Conservation (phyloP, 176 grass and related monocot genomes). For the Musa troglodytarum region DNA sequence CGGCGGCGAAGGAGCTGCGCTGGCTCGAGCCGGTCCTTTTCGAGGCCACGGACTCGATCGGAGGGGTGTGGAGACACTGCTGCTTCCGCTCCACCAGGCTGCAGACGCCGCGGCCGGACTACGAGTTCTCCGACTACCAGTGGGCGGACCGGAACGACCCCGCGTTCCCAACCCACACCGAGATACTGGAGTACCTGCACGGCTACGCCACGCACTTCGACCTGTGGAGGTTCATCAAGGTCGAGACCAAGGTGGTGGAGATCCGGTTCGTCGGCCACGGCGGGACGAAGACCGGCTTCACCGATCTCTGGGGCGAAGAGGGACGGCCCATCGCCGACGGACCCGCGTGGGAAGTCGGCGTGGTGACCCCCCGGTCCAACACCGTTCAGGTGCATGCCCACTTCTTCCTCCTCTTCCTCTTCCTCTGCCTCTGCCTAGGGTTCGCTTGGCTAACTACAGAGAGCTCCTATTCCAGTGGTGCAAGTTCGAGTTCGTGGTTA, state of each 20-base stretch:
- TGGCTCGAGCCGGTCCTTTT: constrained; percentile 62
- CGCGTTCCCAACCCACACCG: constrained; percentile 59
- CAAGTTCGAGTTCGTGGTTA: constrained; percentile 92
- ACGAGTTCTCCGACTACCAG: constrained; percentile 87
- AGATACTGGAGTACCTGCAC: constrained; percentile 87
- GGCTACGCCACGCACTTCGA: constrained; percentile 59
- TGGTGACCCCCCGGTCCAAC: constrained; percentile 27
- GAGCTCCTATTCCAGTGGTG: constrained; percentile 25
- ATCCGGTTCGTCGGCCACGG: constrained; percentile 53
- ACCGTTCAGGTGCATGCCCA: constrained; percentile 36
- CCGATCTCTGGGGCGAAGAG: constrained; percentile 61
- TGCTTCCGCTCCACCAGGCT: constrained; percentile 70
- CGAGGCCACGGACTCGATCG: constrained; percentile 63
- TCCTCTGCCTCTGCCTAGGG: neutral
- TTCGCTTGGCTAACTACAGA: neutral
- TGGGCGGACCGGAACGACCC: constrained; percentile 77
- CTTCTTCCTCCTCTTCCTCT: neutral
- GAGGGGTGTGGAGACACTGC: constrained; percentile 93
- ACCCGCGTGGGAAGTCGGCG: constrained; percentile 80
- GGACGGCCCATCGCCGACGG: constrained; percentile 35
- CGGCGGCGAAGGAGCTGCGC: constrained; percentile 73
- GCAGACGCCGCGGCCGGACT: constrained; percentile 82
- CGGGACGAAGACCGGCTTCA: constrained; percentile 14
- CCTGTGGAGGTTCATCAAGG: constrained; percentile 56
- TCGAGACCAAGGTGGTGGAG: constrained; percentile 67